These are phyloP conservation scores for Fusarium siculi DNA, from an alignment of 2,329 filamentous ascomycete genomes.

Conservation along the genomic window DNA sequence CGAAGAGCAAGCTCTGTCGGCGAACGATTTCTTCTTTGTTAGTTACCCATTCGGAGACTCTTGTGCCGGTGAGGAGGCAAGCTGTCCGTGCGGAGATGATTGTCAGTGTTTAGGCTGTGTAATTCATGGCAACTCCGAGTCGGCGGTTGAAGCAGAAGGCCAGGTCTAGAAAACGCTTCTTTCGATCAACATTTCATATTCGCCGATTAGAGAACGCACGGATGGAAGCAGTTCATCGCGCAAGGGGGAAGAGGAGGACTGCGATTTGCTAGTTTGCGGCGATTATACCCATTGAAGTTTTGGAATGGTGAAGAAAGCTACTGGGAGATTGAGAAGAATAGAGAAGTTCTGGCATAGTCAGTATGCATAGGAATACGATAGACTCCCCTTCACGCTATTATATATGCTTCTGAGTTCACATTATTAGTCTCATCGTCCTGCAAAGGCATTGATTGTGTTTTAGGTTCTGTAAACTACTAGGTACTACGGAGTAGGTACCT, in stretches of 20 bases:
- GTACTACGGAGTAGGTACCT: no score
- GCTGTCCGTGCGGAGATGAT: slow-evolving; percentile 68
- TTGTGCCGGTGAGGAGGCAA: slow-evolving; percentile 61
- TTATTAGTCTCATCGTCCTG: not conserved
- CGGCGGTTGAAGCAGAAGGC: slow-evolving; percentile 5
- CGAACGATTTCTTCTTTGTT: slow-evolving; percentile 69
- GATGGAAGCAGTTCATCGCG: not conserved
- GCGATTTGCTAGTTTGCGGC: not conserved
- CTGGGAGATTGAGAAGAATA: not conserved
- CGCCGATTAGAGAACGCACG: not conserved
- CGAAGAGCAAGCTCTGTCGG: slow-evolving; percentile 63
- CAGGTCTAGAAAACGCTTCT: not conserved
- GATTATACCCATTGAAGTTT: slow-evolving; percentile 33
- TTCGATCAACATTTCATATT: not conserved
- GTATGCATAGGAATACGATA: not conserved
- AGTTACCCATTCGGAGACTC: slow-evolving; percentile 61
- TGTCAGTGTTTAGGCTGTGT: slow-evolving; percentile 68
- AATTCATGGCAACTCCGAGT: slow-evolving; percentile 57
- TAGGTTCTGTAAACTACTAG: not conserved
- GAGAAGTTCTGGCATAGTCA: not conserved
- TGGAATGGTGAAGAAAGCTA: not conserved
- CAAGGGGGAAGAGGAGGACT: not conserved
- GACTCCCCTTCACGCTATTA: not conserved
- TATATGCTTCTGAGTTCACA: not conserved
- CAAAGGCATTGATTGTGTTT: not conserved